Base-by-base conservation (phyloP, 495 filamentous ascomycete species). In the Stereocaulon alpinum region DNA sequence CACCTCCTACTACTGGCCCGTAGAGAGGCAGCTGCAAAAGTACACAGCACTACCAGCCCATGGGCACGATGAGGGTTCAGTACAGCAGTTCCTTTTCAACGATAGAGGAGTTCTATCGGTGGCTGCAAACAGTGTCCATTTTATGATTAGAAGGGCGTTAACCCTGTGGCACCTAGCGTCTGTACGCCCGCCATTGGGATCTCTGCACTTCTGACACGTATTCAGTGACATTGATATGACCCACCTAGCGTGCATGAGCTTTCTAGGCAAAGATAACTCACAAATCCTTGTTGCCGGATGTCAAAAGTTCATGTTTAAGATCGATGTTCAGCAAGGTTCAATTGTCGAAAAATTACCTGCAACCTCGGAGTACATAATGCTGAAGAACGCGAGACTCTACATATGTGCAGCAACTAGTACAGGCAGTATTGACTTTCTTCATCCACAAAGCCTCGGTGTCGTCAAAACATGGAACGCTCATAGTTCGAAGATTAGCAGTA, bases 401-500 rank as follows among this genome's bases (percentile, higher is more conserved):
- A 90, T 99, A 22, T 96, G 92, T 71, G 91, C 89, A 29, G 93
- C 91, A 27, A 95, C 91, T 0, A 79, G 81, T 51, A 85, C 78
- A n/a, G 93, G 94, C 12, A 80, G 83, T 9, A 83, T 96, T 22
- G 85, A 96, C 68, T 81, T 96, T 4, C 73, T 99, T 17, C 92
- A 95, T 71, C 80, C 90, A 11, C 71, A 78, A 32, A 86, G 79
- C 54, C 86, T 96, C 61, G 79, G 81, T 37, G 74, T 94, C 15
- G 76, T 91, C 49, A 95, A 91, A 66, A 80, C 80, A 15, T 97
- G 92, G 88, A 87, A 89, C 62, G 89, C 91, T 6, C 91, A 97
- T 62, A 79, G 81, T 3, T 84, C 87, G 4, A 82, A 79, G 27
- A 87, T 97, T 63, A 92, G 88, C 67, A 91, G 96, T 67, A 95